Evolutionary conservation across 1,284 basidiomycete genomes (phyloP).

Genomic region (Sanguinoderma infundibulare): DNA sequence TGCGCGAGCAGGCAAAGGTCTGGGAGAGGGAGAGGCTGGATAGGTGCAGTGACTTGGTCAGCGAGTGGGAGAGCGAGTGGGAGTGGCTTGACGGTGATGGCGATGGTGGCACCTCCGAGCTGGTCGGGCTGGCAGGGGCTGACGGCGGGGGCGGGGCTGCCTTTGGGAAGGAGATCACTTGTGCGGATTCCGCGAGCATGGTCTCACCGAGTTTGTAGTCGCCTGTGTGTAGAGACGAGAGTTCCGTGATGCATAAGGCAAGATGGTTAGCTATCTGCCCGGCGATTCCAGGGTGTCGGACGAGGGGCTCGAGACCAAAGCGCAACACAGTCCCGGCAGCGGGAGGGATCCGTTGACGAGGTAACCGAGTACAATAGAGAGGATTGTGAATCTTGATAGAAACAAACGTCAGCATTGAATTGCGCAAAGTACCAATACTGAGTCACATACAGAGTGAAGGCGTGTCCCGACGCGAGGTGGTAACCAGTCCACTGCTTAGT

Average conservation of each 20-base stretch:
- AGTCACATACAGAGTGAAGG: constrained; percentile 68
- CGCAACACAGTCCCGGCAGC: constrained; percentile 5
- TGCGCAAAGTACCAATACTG: too few relatives aligned
- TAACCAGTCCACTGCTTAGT: constrained; percentile 22
- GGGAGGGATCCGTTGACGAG: constrained; percentile 51
- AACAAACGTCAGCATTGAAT: constrained; percentile 6
- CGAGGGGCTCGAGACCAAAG: not conserved
- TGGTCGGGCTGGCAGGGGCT: not conserved
- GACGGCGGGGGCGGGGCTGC: constrained; percentile 29
- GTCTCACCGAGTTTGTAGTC: constrained; percentile 66
- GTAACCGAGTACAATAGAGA: constrained; percentile 71
- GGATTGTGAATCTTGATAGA: constrained; percentile 61
- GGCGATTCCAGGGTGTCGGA: not conserved
- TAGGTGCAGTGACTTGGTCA: too few relatives aligned
- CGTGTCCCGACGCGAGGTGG: constrained; percentile 47
- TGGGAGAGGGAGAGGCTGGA: constrained; percentile 41
- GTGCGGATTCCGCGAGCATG: constrained; percentile 56
- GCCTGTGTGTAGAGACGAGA: constrained; percentile 41
- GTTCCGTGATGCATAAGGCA: not conserved
- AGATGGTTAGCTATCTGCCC: not conserved
- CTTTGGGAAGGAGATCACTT: constrained; percentile 52
- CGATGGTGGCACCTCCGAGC: too few relatives aligned
- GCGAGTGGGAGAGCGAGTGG: constrained; percentile 12
- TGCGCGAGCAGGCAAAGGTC: constrained; percentile 50
- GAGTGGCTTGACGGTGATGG: constrained; percentile 14